Evolutionary conservation across 1,139 yeast species (phyloP), one percentile per base, ranked within the genome.

Genomic region (Diutina pseudorugosa): DNA sequence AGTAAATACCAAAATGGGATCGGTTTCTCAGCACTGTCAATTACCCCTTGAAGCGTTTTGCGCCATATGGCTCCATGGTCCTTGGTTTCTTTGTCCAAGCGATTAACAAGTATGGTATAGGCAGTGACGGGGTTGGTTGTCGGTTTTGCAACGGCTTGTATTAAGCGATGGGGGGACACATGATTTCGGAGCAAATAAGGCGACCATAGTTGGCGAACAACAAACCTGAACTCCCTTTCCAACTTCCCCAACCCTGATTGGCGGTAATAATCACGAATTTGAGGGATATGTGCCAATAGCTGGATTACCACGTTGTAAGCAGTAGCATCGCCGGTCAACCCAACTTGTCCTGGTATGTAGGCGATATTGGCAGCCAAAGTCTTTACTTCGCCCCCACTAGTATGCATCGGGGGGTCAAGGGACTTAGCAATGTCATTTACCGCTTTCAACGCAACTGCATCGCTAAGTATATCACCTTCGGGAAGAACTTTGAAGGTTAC

Each of bases 121-220:
- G 85, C 79, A 20, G 65, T 67, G 59, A 76, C 77, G 47, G 65
- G 61, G 55, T 73, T 75, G 51, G 73, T 71, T 0, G 83, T 73
- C 18, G 61, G 54, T 0, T 65, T 58, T 1, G 76, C 65, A 1
- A 83, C 65, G 53, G 66, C 68, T 57, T 80, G 82, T 51, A 83
- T 63, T 14, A 86, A 67, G 52, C 82, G 88, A 59, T 80, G 85
- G 0, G 90, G 85, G 0, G 93, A 81, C 1, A 85, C 72, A 61
- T 84, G 89, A 2, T 73, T 65, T 55, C 77, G 77, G 62, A 80
- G 82, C 23, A 85, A 68, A 47, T 68, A 66, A 1, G 76, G 69
- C 5, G 83, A 83, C 93, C 93, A 87, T 5, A 84, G 52, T 56
- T 82, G 83, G 54, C 84, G 72, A 0, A 77, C 60, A 27, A 85